Evolutionary conservation across 176 grass and related monocot species (phyloP).

Genomic region (Phoenix dactylifera): DNA sequence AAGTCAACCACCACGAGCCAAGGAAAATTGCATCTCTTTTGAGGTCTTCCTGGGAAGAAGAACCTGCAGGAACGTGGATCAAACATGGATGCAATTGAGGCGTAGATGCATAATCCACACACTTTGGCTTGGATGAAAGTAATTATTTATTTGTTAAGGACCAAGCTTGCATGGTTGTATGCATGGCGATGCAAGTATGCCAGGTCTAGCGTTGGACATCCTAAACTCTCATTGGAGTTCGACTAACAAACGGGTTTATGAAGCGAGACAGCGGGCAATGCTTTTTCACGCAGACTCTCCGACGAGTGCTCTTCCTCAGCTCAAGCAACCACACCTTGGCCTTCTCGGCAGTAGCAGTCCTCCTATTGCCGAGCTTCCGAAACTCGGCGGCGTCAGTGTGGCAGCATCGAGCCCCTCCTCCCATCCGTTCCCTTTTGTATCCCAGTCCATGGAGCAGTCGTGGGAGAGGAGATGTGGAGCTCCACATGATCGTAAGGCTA

Average conservation of each 20-base stretch:
- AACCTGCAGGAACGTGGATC: too few species aligned
- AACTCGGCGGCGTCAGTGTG: constrained; percentile 12
- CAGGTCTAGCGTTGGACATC: too few species aligned
- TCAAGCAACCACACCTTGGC: constrained; percentile 27
- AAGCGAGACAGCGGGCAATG: constrained; percentile 26
- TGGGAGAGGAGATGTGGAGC: constrained; percentile 8
- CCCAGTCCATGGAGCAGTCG: not conserved
- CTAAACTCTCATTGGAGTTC: too few species aligned
- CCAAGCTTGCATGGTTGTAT: too few species aligned
- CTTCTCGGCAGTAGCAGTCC: constrained; percentile 30
- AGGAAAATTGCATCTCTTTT: too few species aligned
- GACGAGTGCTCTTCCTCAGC: constrained; percentile 36
- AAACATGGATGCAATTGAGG: too few species aligned
- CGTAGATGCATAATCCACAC: too few species aligned
- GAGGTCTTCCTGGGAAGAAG: too few species aligned
- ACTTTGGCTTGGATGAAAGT: too few species aligned
- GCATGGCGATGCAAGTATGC: too few species aligned
- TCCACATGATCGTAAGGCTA: constrained; percentile 26
- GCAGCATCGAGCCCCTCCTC: constrained; percentile 24
- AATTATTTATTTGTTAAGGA: too few species aligned
- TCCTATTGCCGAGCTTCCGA: constrained; percentile 26
- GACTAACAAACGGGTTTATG: not conserved
- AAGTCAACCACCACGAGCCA: too few species aligned
- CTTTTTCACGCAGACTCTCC: constrained; percentile 26
- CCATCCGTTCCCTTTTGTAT: not conserved